Percentiles rank a stretch among this genome's conserved stretches.
Evolutionary conservation across 2,329 filamentous ascomycete genomes (phyloP).

Genomic region (Penicillium sp.): DNA sequence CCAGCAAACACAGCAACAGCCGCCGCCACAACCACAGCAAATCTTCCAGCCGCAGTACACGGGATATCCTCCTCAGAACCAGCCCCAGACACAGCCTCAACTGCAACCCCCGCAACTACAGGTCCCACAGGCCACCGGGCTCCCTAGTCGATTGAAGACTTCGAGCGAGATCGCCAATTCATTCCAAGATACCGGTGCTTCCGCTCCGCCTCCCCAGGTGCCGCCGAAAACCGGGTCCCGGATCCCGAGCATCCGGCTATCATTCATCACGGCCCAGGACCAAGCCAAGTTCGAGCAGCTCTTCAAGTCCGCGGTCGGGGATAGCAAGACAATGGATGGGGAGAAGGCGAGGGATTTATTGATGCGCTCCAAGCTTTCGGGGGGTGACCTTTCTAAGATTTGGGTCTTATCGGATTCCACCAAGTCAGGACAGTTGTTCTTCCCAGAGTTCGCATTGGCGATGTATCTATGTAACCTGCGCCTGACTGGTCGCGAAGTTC

Average conservation of each 20-base stretch:
- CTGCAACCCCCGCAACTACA: constrained; percentile 29
- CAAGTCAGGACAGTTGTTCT: constrained; percentile 90
- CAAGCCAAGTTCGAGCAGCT: constrained; percentile 96
- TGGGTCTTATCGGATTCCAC: constrained; percentile 96
- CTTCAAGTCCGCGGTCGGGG: constrained; percentile 91
- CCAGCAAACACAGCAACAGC: constrained; percentile 38
- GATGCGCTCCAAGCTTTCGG: constrained; percentile 80
- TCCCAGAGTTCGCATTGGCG: constrained; percentile 93
- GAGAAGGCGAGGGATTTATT: constrained; percentile 90
- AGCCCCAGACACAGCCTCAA: constrained; percentile 20
- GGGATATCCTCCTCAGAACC: constrained; percentile 50
- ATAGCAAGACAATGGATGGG: constrained; percentile 78
- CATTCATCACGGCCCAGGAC: constrained; percentile 92
- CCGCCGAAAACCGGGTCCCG: constrained; percentile 64
- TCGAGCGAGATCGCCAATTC: constrained; percentile 64
- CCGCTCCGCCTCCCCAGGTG: constrained; percentile 56
- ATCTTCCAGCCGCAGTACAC: constrained; percentile 57
- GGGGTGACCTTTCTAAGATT: constrained; percentile 84
- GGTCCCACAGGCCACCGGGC: constrained; percentile 46
- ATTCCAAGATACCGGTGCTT: constrained; percentile 47
- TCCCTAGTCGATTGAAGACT: constrained; percentile 59
- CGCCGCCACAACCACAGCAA: constrained; percentile 41
- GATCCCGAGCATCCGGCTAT: constrained; percentile 90
- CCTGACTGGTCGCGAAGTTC: constrained; percentile 80
- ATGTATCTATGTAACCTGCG: constrained; percentile 98